A percentile compares a stretch with the other conserved stretches of the same genome.
Evolutionary conservation across 1,139 yeast genomes (phyloP).

Genomic region (Scheffersomyces quercinus): DNA sequence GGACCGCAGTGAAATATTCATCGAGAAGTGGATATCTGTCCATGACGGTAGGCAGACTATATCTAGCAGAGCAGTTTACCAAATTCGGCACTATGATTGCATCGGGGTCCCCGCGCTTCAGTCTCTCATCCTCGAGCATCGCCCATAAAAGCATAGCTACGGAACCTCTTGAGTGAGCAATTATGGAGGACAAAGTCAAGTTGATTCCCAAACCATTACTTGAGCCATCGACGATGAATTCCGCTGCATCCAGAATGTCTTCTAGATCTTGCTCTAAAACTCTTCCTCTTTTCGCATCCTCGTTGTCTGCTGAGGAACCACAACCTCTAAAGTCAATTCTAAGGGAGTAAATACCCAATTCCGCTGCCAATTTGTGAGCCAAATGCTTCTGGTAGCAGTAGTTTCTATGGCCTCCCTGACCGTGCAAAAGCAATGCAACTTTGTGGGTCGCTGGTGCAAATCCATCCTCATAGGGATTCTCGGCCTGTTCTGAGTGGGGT

Average conservation of each 20-base stretch:
- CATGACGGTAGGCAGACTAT: constrained; percentile 33
- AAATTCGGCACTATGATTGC: constrained; percentile 58
- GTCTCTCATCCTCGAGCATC: constrained; percentile 35
- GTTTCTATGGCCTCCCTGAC: constrained; percentile 82
- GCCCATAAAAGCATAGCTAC: constrained; percentile 82
- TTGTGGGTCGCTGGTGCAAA: constrained; percentile 41
- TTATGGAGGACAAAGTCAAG: constrained; percentile 53
- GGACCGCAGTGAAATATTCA: constrained; percentile 5
- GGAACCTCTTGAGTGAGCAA: constrained; percentile 81
- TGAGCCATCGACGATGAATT: constrained; percentile 39
- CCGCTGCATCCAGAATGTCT: constrained; percentile 60
- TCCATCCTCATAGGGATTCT: constrained; percentile 24
- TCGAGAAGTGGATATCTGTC: constrained; percentile 39
- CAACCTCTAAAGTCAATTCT: constrained; percentile 86
- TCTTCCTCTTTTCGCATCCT: constrained; percentile 49
- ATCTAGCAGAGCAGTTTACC: constrained; percentile 75
- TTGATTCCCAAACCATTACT: constrained; percentile 37
- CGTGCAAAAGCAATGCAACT: constrained; percentile 57
- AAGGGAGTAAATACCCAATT: constrained; percentile 61
- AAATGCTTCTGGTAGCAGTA: constrained; percentile 70
- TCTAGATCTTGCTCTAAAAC: constrained; percentile 61
- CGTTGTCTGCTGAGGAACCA: constrained; percentile 70
- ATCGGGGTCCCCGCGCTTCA: constrained; percentile 20
- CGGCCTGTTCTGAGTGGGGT: constrained; percentile 34
- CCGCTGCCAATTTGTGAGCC: constrained; percentile 60